These are phyloP conservation scores for Hyphopichia burtonii DNA, from an alignment of 1,139 yeast genomes.

Conservation along the genomic window DNA sequence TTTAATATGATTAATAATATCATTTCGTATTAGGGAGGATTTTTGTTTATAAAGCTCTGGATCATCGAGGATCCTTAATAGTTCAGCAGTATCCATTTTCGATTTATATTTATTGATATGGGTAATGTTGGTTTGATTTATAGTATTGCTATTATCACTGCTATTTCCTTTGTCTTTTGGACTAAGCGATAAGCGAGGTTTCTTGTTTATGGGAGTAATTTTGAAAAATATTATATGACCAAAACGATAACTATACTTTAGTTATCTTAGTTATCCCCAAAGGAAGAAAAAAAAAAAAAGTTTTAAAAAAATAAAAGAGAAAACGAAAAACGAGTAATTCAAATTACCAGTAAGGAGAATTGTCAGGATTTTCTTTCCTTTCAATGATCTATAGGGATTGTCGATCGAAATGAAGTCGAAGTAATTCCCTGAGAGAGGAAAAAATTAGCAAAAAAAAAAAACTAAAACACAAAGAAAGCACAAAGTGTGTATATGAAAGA, in stretches of 20 bases:
- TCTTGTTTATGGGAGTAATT: slow-evolving; percentile 10
- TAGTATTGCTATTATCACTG: not conserved
- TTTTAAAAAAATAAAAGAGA: too few species aligned
- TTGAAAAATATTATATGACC: slow-evolving; percentile 6
- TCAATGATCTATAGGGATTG: not conserved
- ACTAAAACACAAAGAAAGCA: too few species aligned
- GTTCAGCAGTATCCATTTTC: slow-evolving; percentile 30
- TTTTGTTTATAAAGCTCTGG: slow-evolving; percentile 36
- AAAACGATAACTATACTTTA: not conserved
- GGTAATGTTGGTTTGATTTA: not conserved
- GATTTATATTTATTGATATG: not conserved
- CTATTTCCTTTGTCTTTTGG: not conserved
- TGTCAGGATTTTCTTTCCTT: too few species aligned
- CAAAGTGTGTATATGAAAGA: too few species aligned
- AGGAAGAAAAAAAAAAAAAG: not conserved
- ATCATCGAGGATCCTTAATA: slow-evolving; percentile 39
- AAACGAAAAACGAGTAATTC: too few species aligned
- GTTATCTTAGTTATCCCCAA: not conserved
- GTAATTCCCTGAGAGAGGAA: too few species aligned
- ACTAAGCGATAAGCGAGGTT: slow-evolving; percentile 5
- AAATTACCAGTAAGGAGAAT: too few species aligned
- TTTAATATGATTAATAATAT: slow-evolving; percentile 29
- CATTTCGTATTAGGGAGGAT: slow-evolving; percentile 31
- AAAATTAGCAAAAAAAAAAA: too few species aligned
- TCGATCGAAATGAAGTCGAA: not conserved